phyloP scores from a whole-genome alignment of 2,329 filamentous ascomycete species.

The Beauveria sp. region DNA sequence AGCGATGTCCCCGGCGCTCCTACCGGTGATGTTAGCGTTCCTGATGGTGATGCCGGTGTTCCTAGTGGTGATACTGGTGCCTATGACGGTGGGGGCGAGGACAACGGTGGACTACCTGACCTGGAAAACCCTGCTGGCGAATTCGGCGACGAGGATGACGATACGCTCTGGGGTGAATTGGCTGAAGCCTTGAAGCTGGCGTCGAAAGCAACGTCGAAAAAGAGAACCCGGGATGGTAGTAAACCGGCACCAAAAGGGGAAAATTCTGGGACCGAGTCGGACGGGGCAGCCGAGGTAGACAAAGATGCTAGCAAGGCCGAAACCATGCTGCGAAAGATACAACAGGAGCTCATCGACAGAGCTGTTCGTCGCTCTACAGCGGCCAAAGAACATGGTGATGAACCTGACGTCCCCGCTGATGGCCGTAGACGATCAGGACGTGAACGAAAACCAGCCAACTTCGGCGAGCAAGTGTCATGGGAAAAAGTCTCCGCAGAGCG shows the following conservation, averaged over 20 bases:
- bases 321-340: constrained; percentile 1
- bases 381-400: constrained; percentile 19
- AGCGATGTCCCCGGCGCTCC: neutral
- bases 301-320: neutral
- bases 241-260: neutral
- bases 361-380: constrained; percentile 3
- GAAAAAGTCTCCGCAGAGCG: constrained; percentile 14
- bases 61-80: neutral
- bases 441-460: constrained; percentile 22
- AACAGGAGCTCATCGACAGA: constrained; percentile 7
- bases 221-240: neutral
- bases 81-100: constrained; percentile 8
- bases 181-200: constrained; percentile 3
- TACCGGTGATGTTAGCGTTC: neutral
- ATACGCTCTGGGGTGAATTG: constrained; percentile 5
- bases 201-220: constrained; percentile 2
- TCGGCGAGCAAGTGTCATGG: constrained; percentile 25
- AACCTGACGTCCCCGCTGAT: constrained; percentile 20
- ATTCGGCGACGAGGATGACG: constrained; percentile 1
- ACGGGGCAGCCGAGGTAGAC: neutral
- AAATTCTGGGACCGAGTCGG: neutral
- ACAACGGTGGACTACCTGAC: neutral
- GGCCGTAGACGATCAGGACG: constrained; percentile 21
- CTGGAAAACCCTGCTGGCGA: neutral
- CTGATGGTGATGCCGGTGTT: too few relatives aligned